Conservation (phyloP, 2,329 filamentous ascomycete species). For the Onygena corvina region DNA sequence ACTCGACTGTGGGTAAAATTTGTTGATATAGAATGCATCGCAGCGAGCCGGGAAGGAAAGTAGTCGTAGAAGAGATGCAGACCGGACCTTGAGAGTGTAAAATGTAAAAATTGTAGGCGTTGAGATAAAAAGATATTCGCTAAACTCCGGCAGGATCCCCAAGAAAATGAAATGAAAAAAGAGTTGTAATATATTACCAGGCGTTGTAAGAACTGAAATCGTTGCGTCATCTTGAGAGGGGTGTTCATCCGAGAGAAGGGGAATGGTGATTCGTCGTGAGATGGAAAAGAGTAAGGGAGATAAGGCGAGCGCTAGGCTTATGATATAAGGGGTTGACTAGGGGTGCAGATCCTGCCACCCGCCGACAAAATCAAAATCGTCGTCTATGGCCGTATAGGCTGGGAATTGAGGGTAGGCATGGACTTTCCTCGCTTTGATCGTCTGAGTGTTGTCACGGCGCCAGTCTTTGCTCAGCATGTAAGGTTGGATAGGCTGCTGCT, state of each 20-base stretch:
- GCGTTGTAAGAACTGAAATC: slow-evolving; percentile 11
- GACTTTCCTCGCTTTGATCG: slow-evolving; percentile 22
- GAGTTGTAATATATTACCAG: slow-evolving; percentile 5
- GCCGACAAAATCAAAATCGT: slow-evolving; percentile 85
- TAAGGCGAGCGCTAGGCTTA: slow-evolving; percentile 15
- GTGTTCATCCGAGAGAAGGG: slow-evolving; percentile 1
- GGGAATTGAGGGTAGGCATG: slow-evolving; percentile 19
- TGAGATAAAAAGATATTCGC: background rate
- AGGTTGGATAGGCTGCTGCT: slow-evolving; percentile 25
- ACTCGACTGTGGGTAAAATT: background rate
- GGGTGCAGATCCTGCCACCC: slow-evolving; percentile 65
- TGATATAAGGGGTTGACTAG: slow-evolving; percentile 34
- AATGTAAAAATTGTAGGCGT: background rate
- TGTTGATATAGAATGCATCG: slow-evolving; percentile 5
- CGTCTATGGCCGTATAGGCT: slow-evolving; percentile 29
- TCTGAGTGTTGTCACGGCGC: slow-evolving; percentile 32
- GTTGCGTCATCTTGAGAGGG: slow-evolving; percentile 7
- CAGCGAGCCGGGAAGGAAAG: slow-evolving; percentile 2
- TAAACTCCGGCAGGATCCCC: slow-evolving; percentile 7
- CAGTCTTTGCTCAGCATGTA: slow-evolving; percentile 36
- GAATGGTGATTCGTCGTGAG: slow-evolving; percentile 3
- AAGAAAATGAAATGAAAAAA: slow-evolving; percentile 7
- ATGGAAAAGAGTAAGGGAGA: slow-evolving; percentile 13
- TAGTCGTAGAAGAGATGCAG: slow-evolving; percentile 4
- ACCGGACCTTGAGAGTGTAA: slow-evolving; percentile 4